A percentile compares a stretch with the other conserved stretches of the same genome.
These are phyloP conservation scores for Avicennia marina DNA, from an alignment of 257 asterid genomes.

Conservation along the genomic window DNA sequence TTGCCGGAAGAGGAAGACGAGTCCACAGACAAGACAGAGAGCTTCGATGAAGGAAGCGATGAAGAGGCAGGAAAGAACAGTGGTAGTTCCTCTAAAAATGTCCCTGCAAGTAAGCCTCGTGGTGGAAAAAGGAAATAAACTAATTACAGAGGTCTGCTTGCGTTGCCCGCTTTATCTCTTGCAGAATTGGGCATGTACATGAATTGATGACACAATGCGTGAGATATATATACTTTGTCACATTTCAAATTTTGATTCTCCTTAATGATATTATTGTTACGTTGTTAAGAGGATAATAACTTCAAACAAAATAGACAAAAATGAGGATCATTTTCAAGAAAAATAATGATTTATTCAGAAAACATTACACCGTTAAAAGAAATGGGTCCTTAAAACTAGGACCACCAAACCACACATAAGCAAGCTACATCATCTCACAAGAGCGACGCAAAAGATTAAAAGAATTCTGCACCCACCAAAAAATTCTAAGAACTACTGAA, in stretches of 20 bases:
- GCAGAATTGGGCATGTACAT: too few species aligned
- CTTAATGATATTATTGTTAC: too few species aligned
- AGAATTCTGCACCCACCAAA: slow-evolving; percentile 2
- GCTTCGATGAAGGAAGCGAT: slow-evolving; percentile 55
- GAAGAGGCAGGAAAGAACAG: slow-evolving; percentile 31
- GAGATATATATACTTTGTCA: too few species aligned
- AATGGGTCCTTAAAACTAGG: not conserved
- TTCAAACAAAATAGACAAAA: too few species aligned
- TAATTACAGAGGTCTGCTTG: too few species aligned
- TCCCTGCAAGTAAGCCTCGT: slow-evolving; percentile 38
- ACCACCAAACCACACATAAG: not conserved
- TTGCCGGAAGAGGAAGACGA: slow-evolving; percentile 41
- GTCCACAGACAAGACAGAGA: slow-evolving; percentile 68
- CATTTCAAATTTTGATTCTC: too few species aligned
- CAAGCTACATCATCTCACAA: slow-evolving; percentile 13
- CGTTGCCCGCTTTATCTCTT: too few species aligned
- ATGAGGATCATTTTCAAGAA: too few species aligned
- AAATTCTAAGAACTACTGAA: slow-evolving; percentile 46
- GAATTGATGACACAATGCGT: too few species aligned
- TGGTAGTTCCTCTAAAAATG: slow-evolving; percentile 38
- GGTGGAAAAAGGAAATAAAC: slow-evolving; percentile 61
- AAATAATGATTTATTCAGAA: too few species aligned
- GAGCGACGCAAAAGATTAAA: slow-evolving; percentile 14
- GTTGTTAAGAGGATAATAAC: too few species aligned
- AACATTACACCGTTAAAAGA: too few species aligned